Evolutionary conservation across 345 rosid species (phyloP).

Genomic region (Alliaria petiolata): DNA sequence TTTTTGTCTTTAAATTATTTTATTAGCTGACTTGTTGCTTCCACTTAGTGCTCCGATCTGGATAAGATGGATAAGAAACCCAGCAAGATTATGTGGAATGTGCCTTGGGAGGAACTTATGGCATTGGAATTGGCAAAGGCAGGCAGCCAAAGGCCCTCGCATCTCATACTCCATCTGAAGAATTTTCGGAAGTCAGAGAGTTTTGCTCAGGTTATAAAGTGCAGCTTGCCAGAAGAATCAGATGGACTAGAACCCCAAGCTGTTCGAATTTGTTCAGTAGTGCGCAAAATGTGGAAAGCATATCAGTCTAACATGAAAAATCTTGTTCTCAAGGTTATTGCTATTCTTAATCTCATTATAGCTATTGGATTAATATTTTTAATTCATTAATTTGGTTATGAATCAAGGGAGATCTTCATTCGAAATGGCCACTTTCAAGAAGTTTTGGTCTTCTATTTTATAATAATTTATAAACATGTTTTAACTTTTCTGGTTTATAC

Average conservation of each 20-base stretch:
- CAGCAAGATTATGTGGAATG: conserved; percentile 95
- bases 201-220: conserved; percentile 84
- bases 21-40: conserved; percentile 24
- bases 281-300: conserved; percentile 81
- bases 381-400: conserved; percentile 2
- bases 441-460: not conserved
- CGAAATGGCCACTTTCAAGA: not conserved
- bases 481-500: not conserved
- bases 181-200: conserved; percentile 75
- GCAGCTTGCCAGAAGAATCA: conserved; percentile 52
- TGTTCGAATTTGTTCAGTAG: conserved; percentile 73
- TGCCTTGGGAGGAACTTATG: conserved; percentile 92
- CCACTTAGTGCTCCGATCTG: conserved; percentile 55
- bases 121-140: conserved; percentile 96
- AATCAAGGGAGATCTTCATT: not conserved
- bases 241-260: conserved; percentile 75
- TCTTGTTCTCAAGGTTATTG: conserved; percentile 59
- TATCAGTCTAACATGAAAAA: conserved; percentile 61
- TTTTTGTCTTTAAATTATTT: not conserved
- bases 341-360: not conserved
- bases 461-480: not conserved
- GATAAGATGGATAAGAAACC: conserved; percentile 91
- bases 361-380: not conserved
- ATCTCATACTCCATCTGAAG: conserved; percentile 86
- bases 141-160: conserved; percentile 71